Conservation (phyloP, 1,139 yeast species). For the Hanseniaspora uvarum region DNA sequence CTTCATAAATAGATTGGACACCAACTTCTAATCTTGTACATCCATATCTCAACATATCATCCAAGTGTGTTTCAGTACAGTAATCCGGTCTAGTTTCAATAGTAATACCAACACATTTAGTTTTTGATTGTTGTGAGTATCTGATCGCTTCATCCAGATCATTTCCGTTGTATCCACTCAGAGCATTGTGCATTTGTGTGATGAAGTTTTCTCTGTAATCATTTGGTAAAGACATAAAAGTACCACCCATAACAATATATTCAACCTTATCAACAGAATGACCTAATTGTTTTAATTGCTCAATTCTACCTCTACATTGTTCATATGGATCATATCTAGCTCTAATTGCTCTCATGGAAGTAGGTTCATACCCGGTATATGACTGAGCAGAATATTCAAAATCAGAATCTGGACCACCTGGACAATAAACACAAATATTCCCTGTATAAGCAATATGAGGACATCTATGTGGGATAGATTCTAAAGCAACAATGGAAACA, state of each 20-base stretch:
- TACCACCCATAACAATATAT: conserved; percentile 97
- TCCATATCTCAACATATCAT: conserved; percentile 92
- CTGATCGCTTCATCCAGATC: conserved; percentile 82
- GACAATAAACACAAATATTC: conserved; percentile 95
- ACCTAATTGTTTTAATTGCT: conserved; percentile 87
- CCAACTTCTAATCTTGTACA: conserved; percentile 96
- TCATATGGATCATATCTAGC: conserved; percentile 98
- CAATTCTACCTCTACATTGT: conserved; percentile 96
- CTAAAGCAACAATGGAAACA: conserved; percentile 96
- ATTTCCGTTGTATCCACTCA: conserved; percentile 83
- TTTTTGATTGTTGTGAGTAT: conserved; percentile 85
- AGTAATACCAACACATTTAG: conserved; percentile 97
- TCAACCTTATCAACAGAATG: conserved; percentile 96
- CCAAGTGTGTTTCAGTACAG: conserved; percentile 89
- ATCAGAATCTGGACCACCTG: conserved; percentile 98
- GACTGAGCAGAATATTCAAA: conserved; percentile 97
- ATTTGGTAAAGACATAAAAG: conserved; percentile 88
- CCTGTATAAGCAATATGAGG: conserved; percentile 99
- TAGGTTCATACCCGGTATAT: conserved; percentile 96
- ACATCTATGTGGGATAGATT: conserved; percentile 98
- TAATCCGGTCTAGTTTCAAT: conserved; percentile 98
- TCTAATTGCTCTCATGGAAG: conserved; percentile 96
- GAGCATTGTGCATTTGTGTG: conserved; percentile 82
- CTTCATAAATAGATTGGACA: conserved; percentile 94
- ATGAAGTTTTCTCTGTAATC: conserved; percentile 85